Percentiles rank a stretch among this genome's conserved stretches.
Evolutionary conservation across 148 eudicot genomes (phyloP).

Genomic region (Linanthus parryae): DNA sequence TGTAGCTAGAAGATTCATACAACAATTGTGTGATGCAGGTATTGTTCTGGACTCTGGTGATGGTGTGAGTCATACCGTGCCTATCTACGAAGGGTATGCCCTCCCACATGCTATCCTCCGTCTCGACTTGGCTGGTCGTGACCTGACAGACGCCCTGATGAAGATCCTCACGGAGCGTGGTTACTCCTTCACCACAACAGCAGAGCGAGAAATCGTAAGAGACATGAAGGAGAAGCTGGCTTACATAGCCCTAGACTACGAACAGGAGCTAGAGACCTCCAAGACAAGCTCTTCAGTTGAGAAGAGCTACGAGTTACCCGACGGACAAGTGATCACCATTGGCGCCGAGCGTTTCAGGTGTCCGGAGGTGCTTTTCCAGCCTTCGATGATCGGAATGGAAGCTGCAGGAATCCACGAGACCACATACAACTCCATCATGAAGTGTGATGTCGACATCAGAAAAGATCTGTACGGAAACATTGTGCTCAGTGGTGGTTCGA

Average conservation of each 20-base stretch:
- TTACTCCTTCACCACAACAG: slow-evolving; percentile 82
- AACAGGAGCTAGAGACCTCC: slow-evolving; percentile 41
- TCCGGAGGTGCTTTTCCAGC: slow-evolving; percentile 45
- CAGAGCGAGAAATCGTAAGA: slow-evolving; percentile 81
- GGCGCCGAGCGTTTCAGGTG: slow-evolving; percentile 46
- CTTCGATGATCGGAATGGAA: slow-evolving; percentile 66
- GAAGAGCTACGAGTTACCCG: slow-evolving; percentile 42
- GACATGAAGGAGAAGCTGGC: slow-evolving; percentile 57
- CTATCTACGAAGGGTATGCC: slow-evolving; percentile 76
- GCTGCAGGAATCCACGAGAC: slow-evolving; percentile 85
- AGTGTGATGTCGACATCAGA: slow-evolving; percentile 4
- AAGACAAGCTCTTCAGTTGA: slow-evolving; percentile 42
- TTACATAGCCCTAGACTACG: slow-evolving; percentile 47
- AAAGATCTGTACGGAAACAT: slow-evolving; percentile 6
- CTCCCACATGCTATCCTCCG: slow-evolving; percentile 84
- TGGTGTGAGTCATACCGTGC: slow-evolving; percentile 90
- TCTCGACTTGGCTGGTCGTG: slow-evolving; percentile 86
- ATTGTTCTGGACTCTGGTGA: slow-evolving; percentile 87
- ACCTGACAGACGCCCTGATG: slow-evolving; percentile 70
- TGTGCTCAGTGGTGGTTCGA: slow-evolving; percentile 7
- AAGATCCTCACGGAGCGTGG: slow-evolving; percentile 88
- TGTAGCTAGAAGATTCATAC: too few relatives aligned
- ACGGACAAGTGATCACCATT: slow-evolving; percentile 46
- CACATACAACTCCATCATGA: slow-evolving; percentile 56
- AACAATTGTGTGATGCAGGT: slow-evolving; percentile 38